A percentile compares a stretch with the other conserved stretches of the same genome.
Evolutionary conservation across 1,284 basidiomycete species (phyloP).

Genomic region (Golubevia sp.): DNA sequence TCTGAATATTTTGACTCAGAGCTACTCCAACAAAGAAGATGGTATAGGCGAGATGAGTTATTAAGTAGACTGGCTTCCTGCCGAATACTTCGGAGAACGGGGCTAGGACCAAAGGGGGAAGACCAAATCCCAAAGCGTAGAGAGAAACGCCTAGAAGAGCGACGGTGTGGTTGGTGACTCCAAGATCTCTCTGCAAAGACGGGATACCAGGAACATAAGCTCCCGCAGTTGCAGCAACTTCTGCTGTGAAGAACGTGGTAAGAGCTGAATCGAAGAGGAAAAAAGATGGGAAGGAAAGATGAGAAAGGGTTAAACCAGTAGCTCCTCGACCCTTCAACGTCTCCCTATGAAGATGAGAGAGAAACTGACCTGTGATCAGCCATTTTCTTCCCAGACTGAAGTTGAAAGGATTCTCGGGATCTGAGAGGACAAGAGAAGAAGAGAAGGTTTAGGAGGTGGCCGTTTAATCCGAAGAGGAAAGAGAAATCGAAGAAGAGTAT

Average conservation of each 20-base stretch:
- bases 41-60: slow-evolving; percentile 39
- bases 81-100: slow-evolving; percentile 47
- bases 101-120: neutral
- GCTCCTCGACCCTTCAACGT: no score
- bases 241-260: slow-evolving; percentile 25
- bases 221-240: slow-evolving; percentile 42
- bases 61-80: slow-evolving; percentile 40
- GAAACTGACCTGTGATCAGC: slow-evolving; percentile 36
- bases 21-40: slow-evolving; percentile 45
- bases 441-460: no score
- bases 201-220: slow-evolving; percentile 45
- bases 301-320: no score
- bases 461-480: no score
- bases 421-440: slow-evolving; percentile 6
- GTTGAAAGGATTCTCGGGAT: slow-evolving; percentile 48
- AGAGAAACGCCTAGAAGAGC: slow-evolving; percentile 20
- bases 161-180: slow-evolving; percentile 29
- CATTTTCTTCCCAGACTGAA: slow-evolving; percentile 31
- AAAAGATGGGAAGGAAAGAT: no score
- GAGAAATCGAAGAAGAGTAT: no score
- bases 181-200: slow-evolving; percentile 33
- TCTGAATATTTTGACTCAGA: slow-evolving; percentile 26
- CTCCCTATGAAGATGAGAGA: no score
- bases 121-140: no score
- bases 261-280: no score